Conservation (phyloP, 345 rosid species). For the Salix koriyanagi region DNA sequence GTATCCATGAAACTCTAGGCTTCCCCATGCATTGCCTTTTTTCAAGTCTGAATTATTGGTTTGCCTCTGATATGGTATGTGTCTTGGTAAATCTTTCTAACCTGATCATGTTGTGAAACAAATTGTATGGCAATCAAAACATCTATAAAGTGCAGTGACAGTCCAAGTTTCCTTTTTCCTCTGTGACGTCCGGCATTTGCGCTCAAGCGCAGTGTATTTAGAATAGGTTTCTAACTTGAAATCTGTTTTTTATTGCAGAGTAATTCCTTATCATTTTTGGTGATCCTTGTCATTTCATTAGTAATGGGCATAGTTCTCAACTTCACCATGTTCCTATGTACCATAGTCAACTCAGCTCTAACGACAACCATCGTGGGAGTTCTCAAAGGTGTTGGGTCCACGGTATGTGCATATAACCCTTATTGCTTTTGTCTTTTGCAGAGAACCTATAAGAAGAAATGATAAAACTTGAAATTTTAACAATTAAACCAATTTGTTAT, state of each 20-base stretch:
- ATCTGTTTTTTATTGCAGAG: conserved; percentile 47
- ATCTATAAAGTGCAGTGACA: not conserved
- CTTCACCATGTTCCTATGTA: conserved; percentile 95
- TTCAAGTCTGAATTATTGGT: not conserved
- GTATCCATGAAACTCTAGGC: not conserved
- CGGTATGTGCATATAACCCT: conserved; percentile 44
- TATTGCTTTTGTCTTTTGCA: not conserved
- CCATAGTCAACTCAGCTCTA: conserved; percentile 92
- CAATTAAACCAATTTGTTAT: not conserved
- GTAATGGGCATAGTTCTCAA: conserved; percentile 93
- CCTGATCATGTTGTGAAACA: not conserved
- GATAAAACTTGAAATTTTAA: not conserved
- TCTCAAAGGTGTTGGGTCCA: conserved; percentile 94
- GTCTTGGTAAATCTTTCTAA: not conserved
- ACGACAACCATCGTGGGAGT: conserved; percentile 98
- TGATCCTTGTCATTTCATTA: conserved; percentile 62
- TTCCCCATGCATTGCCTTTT: not conserved
- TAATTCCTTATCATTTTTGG: conserved; percentile 64
- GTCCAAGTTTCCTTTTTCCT: not conserved
- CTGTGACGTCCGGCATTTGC: not conserved
- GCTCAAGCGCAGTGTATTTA: not conserved
- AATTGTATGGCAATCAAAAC: not conserved
- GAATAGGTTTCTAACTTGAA: conserved; percentile 9
- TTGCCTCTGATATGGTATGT: not conserved
- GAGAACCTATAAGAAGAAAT: not conserved